Evolutionary conservation across 352 stramenopile genomes (phyloP).

Genomic region (Phytophthora kernoviae): DNA sequence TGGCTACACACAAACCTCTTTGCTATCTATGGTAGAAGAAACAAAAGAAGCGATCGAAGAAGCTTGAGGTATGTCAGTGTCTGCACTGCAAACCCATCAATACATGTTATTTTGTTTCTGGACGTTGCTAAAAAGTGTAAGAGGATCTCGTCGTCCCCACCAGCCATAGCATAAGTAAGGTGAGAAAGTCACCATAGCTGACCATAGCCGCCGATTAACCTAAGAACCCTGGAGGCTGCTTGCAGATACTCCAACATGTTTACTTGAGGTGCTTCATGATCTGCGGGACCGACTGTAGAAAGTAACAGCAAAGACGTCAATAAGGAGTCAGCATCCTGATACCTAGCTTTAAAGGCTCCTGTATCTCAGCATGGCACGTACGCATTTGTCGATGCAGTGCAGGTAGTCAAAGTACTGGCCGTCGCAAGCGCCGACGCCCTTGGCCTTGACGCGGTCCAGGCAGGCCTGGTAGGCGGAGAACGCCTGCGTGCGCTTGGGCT

Average conservation of each 20-base stretch:
- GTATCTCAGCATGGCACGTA: too few species aligned
- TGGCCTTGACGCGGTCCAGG: conserved; percentile 90
- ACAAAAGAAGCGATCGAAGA: too few species aligned
- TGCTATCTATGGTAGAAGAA: too few species aligned
- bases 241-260: conserved; percentile 24
- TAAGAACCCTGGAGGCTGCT: conserved; percentile 1
- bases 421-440: conserved; percentile 93
- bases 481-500: conserved; percentile 89
- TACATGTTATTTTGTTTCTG: conserved; percentile 34
- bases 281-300: conserved; percentile 86
- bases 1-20: too few species aligned
- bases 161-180: conserved; percentile 2
- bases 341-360: too few species aligned
- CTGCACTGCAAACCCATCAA: conserved; percentile 36
- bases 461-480: conserved; percentile 93
- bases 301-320: conserved; percentile 11
- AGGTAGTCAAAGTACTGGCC: conserved; percentile 96
- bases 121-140: conserved; percentile 13
- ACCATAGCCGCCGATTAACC: neutral
- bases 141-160: conserved; percentile 18
- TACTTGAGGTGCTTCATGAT: conserved; percentile 96
- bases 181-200: neutral
- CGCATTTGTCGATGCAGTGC: conserved; percentile 96
- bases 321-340: conserved; percentile 10
- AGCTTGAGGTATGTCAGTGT: conserved; percentile 10